Percentiles rank a stretch among this genome's conserved stretches.
Evolutionary conservation across 768 basidiomycete genomes (phyloP).

Genomic region (Pleurotus sapidus): DNA sequence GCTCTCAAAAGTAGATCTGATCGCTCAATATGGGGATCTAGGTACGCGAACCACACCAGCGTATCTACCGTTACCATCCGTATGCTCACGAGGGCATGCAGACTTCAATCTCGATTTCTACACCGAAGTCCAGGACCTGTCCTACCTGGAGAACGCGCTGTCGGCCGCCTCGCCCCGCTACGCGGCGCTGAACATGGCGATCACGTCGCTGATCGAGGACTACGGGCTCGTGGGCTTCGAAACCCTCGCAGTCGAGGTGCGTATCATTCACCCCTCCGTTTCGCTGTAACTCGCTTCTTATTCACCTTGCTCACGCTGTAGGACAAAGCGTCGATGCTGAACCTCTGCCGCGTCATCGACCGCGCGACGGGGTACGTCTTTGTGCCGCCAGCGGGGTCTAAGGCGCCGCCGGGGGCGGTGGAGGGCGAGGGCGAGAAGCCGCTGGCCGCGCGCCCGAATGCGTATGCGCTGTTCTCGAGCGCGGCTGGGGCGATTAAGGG

Average conservation of each 20-base stretch:
- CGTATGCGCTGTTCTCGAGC: slow-evolving; percentile 63
- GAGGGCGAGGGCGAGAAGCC: slow-evolving; percentile 8
- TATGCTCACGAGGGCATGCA: slow-evolving; percentile 24
- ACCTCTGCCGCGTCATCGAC: slow-evolving; percentile 81
- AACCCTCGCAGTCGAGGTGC: slow-evolving; percentile 92
- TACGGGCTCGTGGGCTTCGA: slow-evolving; percentile 93
- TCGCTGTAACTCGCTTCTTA: neutral
- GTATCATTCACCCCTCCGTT: neutral
- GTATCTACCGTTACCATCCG: slow-evolving; percentile 7
- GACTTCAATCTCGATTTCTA: slow-evolving; percentile 98
- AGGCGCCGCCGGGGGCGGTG: slow-evolving; percentile 14
- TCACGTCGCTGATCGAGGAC: slow-evolving; percentile 93
- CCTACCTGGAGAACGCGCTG: slow-evolving; percentile 79
- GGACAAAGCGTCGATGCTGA: slow-evolving; percentile 95
- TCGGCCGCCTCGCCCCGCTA: slow-evolving; percentile 65
- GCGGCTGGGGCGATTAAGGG: slow-evolving; percentile 56
- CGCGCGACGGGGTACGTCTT: slow-evolving; percentile 92
- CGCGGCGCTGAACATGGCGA: slow-evolving; percentile 79
- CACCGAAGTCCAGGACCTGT: slow-evolving; percentile 95
- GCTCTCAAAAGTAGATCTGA: slow-evolving; percentile 91
- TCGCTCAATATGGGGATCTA: slow-evolving; percentile 86
- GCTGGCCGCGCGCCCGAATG: slow-evolving; percentile 50
- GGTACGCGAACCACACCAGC: slow-evolving; percentile 43
- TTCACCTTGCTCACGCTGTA: slow-evolving; percentile 22
- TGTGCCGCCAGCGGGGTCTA: slow-evolving; percentile 49